A percentile compares a stretch with the other conserved stretches of the same genome.
These are phyloP conservation scores for Fraxinus angustifolia DNA, from an alignment of 305 asterid genomes.

Conservation along the genomic window DNA sequence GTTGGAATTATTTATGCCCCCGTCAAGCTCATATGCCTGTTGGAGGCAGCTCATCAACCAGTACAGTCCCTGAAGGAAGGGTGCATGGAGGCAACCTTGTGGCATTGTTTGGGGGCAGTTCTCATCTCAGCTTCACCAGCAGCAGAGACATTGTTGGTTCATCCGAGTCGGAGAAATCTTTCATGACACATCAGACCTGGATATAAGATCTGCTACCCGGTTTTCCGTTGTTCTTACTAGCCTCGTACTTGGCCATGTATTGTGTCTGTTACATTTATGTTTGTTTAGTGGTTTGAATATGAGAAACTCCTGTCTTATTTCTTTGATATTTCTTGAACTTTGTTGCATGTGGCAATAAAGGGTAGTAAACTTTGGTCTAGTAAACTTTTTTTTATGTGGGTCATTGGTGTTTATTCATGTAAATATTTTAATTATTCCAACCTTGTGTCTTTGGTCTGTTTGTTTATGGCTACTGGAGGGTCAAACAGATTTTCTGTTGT, in stretches of 20 bases:
- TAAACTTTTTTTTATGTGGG: slow-evolving; percentile 28
- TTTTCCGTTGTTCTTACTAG: slow-evolving; percentile 16
- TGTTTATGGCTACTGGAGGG: slow-evolving; percentile 27
- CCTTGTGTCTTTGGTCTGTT: slow-evolving; percentile 25
- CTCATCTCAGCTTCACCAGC: slow-evolving; percentile 37
- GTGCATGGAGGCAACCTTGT: slow-evolving; percentile 91
- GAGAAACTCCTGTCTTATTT: slow-evolving; percentile 22
- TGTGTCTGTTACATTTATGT: slow-evolving; percentile 24
- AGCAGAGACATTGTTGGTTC: slow-evolving; percentile 35
- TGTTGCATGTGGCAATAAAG: slow-evolving; percentile 40
- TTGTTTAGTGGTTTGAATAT: slow-evolving; percentile 24
- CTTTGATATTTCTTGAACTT: slow-evolving; percentile 24
- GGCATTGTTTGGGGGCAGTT: slow-evolving; percentile 47
- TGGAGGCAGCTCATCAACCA: slow-evolving; percentile 26
- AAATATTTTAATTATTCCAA: slow-evolving; percentile 29
- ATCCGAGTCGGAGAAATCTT: slow-evolving; percentile 38
- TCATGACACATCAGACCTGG: slow-evolving; percentile 50
- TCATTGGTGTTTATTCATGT: slow-evolving; percentile 38
- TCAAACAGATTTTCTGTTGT: slow-evolving; percentile 28
- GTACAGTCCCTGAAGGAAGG: slow-evolving; percentile 72
- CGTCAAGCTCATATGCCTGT: slow-evolving; percentile 30
- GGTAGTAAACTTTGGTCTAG: slow-evolving; percentile 22
- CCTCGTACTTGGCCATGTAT: slow-evolving; percentile 17
- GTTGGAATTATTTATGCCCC: slow-evolving; percentile 30
- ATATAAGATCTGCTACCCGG: slow-evolving; percentile 37